Evolutionary conservation across 1,284 basidiomycete genomes (phyloP).

Genomic region (Rhodotorula sp.): DNA sequence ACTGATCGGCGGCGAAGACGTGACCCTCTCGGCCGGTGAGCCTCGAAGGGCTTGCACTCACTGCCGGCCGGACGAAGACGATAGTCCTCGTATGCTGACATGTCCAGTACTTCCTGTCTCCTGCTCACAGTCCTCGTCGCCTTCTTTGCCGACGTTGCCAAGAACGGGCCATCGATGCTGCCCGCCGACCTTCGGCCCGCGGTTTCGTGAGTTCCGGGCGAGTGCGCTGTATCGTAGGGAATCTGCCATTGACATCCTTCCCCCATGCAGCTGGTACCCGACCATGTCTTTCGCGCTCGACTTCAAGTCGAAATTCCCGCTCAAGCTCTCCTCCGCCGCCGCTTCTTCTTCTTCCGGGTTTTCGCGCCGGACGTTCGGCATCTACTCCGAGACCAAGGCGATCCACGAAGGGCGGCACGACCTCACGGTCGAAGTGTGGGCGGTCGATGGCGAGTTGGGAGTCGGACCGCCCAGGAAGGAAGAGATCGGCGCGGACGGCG

Average conservation of each 20-base stretch:
- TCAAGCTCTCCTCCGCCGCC: background rate
- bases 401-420: constrained; percentile 35
- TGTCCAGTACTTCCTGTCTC: background rate
- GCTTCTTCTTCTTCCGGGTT: background rate
- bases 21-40: constrained; percentile 7
- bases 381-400: constrained; percentile 30
- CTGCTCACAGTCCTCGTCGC: constrained; percentile 19
- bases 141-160: constrained; percentile 38
- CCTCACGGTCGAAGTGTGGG: constrained; percentile 37
- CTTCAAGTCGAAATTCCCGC: constrained; percentile 33
- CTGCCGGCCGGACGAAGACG: background rate
- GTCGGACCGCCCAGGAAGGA: background rate
- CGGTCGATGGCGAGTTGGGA: constrained; percentile 15
- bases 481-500: constrained; percentile 4
- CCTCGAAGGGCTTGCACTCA: no score
- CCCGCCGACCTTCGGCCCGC: constrained; percentile 5
- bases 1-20: constrained; percentile 29
- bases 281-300: constrained; percentile 36
- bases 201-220: constrained; percentile 10
- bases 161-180: constrained; percentile 32
- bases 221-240: no score
- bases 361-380: constrained; percentile 25
- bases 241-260: no score
- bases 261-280: constrained; percentile 27
- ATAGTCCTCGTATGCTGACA: background rate